phyloP scores from a whole-genome alignment of 495 filamentous ascomycete genomes.

The Sporormia fimetaria region DNA sequence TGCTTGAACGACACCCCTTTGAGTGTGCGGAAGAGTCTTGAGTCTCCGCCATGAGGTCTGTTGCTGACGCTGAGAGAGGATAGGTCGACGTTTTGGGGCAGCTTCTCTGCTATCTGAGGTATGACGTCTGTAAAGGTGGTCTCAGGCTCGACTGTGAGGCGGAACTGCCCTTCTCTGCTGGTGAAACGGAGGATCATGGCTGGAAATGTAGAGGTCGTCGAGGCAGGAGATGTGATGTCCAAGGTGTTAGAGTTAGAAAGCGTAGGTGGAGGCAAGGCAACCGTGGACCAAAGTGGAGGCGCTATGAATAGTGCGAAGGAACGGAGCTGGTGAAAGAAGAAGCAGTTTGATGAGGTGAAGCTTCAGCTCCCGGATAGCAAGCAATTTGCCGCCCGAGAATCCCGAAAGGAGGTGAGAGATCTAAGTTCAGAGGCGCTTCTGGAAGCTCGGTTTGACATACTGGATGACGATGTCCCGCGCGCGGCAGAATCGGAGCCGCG shows the following conservation, averaged over 20 bases:
- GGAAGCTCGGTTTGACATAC: neutral
- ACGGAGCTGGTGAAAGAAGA: too few species aligned
- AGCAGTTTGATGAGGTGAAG: neutral
- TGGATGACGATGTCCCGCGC: slow-evolving; percentile 10
- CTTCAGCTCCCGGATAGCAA: too few species aligned
- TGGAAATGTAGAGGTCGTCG: neutral
- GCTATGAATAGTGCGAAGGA: too few species aligned
- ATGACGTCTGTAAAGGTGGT: slow-evolving; percentile 41
- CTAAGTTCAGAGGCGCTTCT: neutral
- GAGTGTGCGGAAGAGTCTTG: slow-evolving; percentile 56
- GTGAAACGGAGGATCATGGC: slow-evolving; percentile 60
- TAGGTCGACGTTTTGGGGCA: slow-evolving; percentile 60
- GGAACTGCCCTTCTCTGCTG: slow-evolving; percentile 58
- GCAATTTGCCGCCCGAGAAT: too few species aligned
- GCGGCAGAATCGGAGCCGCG: too few species aligned
- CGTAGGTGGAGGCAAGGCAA: neutral
- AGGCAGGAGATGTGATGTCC: too few species aligned
- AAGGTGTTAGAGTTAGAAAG: too few species aligned
- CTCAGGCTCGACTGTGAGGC: slow-evolving; percentile 50
- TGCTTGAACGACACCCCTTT: slow-evolving; percentile 53
- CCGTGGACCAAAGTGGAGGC: too few species aligned
- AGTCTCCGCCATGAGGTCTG: slow-evolving; percentile 61
- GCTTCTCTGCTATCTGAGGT: slow-evolving; percentile 48
- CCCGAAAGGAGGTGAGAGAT: too few species aligned
- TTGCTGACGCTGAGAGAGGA: slow-evolving; percentile 71